Base-by-base conservation (phyloP, 495 filamentous ascomycete species). In the Xylaria palmicola region DNA sequence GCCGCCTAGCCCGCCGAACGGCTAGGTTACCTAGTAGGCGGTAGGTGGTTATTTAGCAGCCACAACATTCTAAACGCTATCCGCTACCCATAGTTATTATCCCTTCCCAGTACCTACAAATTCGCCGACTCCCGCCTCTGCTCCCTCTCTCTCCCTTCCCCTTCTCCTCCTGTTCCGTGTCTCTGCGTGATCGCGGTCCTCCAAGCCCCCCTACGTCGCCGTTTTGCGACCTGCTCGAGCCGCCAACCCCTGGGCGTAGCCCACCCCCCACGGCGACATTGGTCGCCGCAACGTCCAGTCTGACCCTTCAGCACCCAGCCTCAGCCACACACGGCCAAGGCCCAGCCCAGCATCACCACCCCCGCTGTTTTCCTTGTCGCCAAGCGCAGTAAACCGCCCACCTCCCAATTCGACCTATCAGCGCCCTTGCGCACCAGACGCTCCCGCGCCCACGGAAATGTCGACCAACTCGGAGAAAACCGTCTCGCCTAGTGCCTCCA, bases 401-500 rank as follows among this genome's bases (percentile, higher is more conserved):
- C 45, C n/a, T 53, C 40, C 41, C 59, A 51, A 47, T 56, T n/a
- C 60, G 36, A 30, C 34, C 53, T 47, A 50, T 56, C 60, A 62
- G 52, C 20, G 27, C 41, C 36, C 12, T 15, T 50, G 50, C 52
- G 41, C 60, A 26, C 43, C 17, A 22, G n/a, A 26, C 24, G 34
- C 52, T 48, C 15, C 56, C 55, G 29, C 41, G 9, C 27, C 26
- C 48, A 39, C 60, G 50, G 64, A 64, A 62, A 72, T 72, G 69
- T 69, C 69, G 69, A 69, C 59, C 67, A 60, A 48, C 59, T 72
- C 69, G 50, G 69, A 72, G 56, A 74, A 72, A 63, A 70, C 74
- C 39, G 62, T 66, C 10, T 76, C 77, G 36, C 74, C 68, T 57
- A 71, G 68, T 60, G 70, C 73, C 24, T 80, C 78, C 24, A 77